A percentile compares a stretch with the other conserved stretches of the same genome.
Evolutionary conservation across 2,329 filamentous ascomycete genomes (phyloP).

Genomic region (Fusarium sp.): DNA sequence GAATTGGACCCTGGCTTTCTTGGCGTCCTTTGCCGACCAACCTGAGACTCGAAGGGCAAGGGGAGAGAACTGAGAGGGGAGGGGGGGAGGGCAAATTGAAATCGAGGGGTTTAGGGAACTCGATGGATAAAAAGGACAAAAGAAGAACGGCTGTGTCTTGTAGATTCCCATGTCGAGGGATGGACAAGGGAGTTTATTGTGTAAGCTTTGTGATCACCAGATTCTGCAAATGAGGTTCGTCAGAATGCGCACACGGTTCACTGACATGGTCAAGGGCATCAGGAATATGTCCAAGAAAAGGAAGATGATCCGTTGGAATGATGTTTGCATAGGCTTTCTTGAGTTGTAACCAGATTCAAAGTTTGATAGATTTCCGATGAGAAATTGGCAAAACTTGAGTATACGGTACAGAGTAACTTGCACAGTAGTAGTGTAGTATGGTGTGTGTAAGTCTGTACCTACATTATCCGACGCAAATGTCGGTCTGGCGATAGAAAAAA

Average conservation of each 20-base stretch:
- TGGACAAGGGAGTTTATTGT: constrained; percentile 18
- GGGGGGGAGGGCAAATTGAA: not conserved
- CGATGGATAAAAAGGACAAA: constrained; percentile 19
- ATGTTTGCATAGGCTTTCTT: constrained; percentile 8
- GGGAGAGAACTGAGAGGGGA: not conserved
- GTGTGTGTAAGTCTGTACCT: not conserved
- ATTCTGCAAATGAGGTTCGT: constrained; percentile 15
- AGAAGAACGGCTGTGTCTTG: constrained; percentile 34
- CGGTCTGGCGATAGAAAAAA: constrained; percentile 41
- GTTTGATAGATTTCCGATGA: constrained; percentile 6
- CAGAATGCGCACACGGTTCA: constrained; percentile 17
- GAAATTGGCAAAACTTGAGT: not conserved
- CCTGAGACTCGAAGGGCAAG: constrained; percentile 44
- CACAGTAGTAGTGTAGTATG: not conserved
- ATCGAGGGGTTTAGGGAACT: constrained; percentile 26
- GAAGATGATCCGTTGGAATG: constrained; percentile 1
- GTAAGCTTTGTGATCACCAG: not conserved
- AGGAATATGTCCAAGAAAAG: constrained; percentile 28
- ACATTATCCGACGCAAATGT: constrained; percentile 24
- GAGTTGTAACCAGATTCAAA: not conserved
- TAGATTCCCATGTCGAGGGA: constrained; percentile 43
- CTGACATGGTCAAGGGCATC: constrained; percentile 1
- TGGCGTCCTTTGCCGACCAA: constrained; percentile 40
- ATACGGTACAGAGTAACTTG: not conserved
- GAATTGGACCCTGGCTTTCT: constrained; percentile 30